A percentile compares a stretch with the other conserved stretches of the same genome.
These are phyloP conservation scores for Colletotrichum plurivorum DNA, from an alignment of 2,329 filamentous ascomycete genomes.

Conservation along the genomic window DNA sequence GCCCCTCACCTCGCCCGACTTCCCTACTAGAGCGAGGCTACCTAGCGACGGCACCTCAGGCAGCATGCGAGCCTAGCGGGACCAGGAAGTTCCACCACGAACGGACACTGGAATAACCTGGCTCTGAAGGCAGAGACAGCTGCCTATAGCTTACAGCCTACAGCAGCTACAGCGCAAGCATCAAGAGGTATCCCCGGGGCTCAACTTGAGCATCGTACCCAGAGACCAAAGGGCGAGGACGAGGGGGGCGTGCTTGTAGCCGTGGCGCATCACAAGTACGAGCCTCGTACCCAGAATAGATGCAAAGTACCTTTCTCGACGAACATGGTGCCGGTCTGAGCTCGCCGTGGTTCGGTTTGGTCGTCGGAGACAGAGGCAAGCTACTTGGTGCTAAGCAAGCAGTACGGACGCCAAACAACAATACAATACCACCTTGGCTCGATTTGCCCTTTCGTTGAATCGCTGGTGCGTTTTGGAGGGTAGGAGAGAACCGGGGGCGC, in stretches of 20 bases:
- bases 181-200: no score
- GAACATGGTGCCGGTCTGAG: slow-evolving; percentile 19
- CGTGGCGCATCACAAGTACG: neutral
- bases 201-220: no score
- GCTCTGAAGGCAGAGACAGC: neutral
- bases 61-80: slow-evolving; percentile 1
- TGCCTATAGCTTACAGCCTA: no score
- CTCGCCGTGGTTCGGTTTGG: slow-evolving; percentile 1
- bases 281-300: slow-evolving; percentile 36
- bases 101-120: neutral
- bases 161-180: no score
- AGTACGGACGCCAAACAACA: neutral
- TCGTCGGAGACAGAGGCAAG: slow-evolving; percentile 2
- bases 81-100: slow-evolving; percentile 2
- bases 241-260: slow-evolving; percentile 25
- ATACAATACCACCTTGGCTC: neutral
- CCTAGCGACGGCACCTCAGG: neutral
- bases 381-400: neutral
- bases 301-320: slow-evolving; percentile 7
- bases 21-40: slow-evolving; percentile 3
- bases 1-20: slow-evolving; percentile 4
- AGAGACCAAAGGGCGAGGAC: neutral
- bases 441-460: slow-evolving; percentile 3
- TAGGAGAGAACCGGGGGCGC: slow-evolving; percentile 17
- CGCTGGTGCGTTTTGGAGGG: slow-evolving; percentile 32